Evolutionary conservation across 148 eudicot species (phyloP).

Genomic region (Chenopodium suecicum): DNA sequence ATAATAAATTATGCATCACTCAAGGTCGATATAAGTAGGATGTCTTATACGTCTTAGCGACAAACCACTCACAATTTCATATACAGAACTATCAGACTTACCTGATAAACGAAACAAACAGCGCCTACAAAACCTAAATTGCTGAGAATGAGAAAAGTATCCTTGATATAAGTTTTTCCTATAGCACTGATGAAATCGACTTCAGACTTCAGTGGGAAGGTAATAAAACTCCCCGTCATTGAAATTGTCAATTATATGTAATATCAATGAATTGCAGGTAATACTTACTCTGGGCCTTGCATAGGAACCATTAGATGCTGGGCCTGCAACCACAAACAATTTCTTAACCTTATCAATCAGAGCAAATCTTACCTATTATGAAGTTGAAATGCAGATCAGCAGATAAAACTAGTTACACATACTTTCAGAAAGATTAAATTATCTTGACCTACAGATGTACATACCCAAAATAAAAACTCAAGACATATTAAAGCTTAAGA

Average conservation of each 20-base stretch:
- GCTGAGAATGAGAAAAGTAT: slow-evolving; percentile 22
- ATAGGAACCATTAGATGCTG: slow-evolving; percentile 57
- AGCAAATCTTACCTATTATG: neutral
- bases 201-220: slow-evolving; percentile 16
- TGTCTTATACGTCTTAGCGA: neutral
- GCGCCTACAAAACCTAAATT: slow-evolving; percentile 27
- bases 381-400: neutral
- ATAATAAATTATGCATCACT: neutral
- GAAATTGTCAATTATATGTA: slow-evolving; percentile 7
- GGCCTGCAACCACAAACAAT: slow-evolving; percentile 31
- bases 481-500: neutral
- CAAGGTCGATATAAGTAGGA: neutral
- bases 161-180: slow-evolving; percentile 22
- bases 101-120: slow-evolving; percentile 17
- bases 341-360: neutral
- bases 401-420: neutral
- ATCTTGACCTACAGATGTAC: neutral
- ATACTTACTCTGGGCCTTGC: slow-evolving; percentile 49
- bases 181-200: slow-evolving; percentile 11
- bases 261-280: slow-evolving; percentile 19
- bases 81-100: slow-evolving; percentile 22
- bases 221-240: slow-evolving; percentile 8
- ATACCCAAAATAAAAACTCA: neutral
- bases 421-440: neutral
- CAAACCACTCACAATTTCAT: slow-evolving; percentile 19